Evolutionary conservation across 164 flowering plant genomes (phyloP).

Genomic region (Paratinospora sagittata): DNA sequence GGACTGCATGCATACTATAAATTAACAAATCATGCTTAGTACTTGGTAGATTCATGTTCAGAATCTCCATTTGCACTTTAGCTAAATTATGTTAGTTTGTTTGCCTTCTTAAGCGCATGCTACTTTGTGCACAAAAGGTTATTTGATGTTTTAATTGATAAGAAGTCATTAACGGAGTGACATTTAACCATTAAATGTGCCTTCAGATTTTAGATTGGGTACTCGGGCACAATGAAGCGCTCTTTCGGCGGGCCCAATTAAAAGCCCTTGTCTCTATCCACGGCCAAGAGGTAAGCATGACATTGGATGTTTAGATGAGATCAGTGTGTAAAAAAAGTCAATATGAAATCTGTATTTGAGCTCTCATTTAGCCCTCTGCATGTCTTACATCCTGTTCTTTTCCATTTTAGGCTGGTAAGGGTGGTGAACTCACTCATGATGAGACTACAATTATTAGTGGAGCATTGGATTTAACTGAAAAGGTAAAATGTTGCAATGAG

Average conservation of each 20-base stretch:
- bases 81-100: too few species aligned
- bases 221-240: conserved; percentile 81
- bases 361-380: not conserved
- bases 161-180: not conserved
- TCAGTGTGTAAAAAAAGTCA: not conserved
- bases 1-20: too few species aligned
- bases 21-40: too few species aligned
- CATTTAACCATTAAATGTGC: conserved; percentile 9
- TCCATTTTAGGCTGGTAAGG: conserved; percentile 76
- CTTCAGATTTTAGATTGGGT: conserved; percentile 78
- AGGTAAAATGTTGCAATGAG: conserved; percentile 42
- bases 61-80: too few species aligned
- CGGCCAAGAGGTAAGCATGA: conserved; percentile 63
- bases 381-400: conserved; percentile 4
- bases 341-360: conserved; percentile 1
- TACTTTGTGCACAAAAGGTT: too few species aligned
- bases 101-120: too few species aligned
- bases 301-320: conserved; percentile 1
- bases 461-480: conserved; percentile 92
- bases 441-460: conserved; percentile 98
- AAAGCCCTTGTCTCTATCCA: conserved; percentile 96
- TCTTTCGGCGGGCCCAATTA: conserved; percentile 91
- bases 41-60: too few species aligned
- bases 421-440: conserved; percentile 98
- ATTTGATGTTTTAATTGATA: not conserved